phyloP scores from a whole-genome alignment of 768 basidiomycete species.

The Auricularia sp. region DNA sequence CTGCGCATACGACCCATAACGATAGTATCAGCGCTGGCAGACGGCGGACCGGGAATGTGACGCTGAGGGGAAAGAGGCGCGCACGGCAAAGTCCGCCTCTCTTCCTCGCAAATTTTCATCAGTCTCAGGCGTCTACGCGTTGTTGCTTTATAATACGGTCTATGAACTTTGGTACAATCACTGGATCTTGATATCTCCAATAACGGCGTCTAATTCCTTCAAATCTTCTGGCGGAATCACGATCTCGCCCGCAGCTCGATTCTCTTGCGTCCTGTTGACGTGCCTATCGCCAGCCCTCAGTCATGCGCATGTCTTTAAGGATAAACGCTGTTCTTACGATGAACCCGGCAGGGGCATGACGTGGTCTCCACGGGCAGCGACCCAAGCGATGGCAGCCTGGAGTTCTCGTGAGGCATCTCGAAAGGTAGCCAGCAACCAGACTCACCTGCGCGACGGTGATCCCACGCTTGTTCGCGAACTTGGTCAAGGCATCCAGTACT shows the following conservation, averaged over 20 bases:
- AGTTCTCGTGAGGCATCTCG: conserved; percentile 7
- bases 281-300: conserved; percentile 17
- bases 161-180: not conserved
- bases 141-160: no score
- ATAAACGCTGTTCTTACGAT: conserved; percentile 20
- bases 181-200: conserved; percentile 16
- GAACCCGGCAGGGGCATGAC: conserved; percentile 33
- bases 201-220: conserved; percentile 28
- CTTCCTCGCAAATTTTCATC: no score
- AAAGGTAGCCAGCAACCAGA: not conserved
- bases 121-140: no score
- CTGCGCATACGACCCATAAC: not conserved
- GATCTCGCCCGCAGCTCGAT: conserved; percentile 33
- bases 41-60: no score
- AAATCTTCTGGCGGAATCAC: conserved; percentile 33
- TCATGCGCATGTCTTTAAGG: not conserved
- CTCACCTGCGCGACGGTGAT: not conserved
- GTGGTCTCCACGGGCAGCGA: conserved; percentile 30
- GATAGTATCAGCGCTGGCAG: not conserved
- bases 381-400: conserved; percentile 26
- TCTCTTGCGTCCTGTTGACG: conserved; percentile 35
- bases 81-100: no score
- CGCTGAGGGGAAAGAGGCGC: no score
- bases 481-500: no score
- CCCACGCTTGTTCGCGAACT: not conserved